These are phyloP conservation scores for Vaccinium macrocarpon DNA, from an alignment of 148 eudicot species.

Conservation along the genomic window DNA sequence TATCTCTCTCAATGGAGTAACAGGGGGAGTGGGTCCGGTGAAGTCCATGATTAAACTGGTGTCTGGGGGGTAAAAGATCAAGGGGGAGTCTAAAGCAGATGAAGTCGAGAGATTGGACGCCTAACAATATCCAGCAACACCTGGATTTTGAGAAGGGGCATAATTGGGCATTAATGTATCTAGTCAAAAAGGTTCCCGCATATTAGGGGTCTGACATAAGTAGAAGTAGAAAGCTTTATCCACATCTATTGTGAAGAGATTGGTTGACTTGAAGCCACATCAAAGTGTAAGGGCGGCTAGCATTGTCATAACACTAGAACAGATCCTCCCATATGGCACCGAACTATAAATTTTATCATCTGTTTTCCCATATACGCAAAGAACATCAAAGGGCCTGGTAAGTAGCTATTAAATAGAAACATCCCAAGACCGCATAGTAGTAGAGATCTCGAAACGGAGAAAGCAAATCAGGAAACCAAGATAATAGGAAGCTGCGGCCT, in stretches of 20 bases:
- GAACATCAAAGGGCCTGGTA: background rate
- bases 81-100: no score
- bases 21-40: no score
- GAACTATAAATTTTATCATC: background rate
- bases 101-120: no score
- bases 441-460: background rate
- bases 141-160: no score
- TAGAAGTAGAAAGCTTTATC: background rate
- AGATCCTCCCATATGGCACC: background rate
- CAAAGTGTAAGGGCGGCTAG: background rate
- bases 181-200: background rate
- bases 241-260: background rate
- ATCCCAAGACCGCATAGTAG: background rate
- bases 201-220: background rate
- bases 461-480: background rate
- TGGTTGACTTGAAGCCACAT: background rate
- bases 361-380: background rate
- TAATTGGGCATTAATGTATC: background rate
- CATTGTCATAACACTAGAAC: background rate
- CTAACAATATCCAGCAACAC: no score
- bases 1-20: no score
- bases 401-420: background rate
- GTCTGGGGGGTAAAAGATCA: no score
- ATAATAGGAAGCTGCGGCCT: background rate
- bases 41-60: no score